A percentile compares a stretch with the other conserved stretches of the same genome.
phyloP scores from a whole-genome alignment of 2,329 filamentous ascomycete genomes.

The Cladosporium sp. region DNA sequence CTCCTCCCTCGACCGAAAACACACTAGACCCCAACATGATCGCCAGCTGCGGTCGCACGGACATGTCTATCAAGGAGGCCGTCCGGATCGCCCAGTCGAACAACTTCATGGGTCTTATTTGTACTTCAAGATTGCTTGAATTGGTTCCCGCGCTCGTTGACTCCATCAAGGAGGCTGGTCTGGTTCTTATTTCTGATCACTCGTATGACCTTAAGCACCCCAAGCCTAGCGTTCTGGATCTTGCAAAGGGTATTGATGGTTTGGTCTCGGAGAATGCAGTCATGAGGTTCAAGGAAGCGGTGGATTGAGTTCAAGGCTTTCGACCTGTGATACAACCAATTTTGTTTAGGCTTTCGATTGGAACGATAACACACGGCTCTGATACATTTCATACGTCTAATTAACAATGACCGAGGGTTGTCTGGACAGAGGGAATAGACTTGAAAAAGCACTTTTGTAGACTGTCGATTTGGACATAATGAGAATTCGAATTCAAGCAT shows the following conservation, averaged over 20 bases:
- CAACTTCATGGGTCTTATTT: constrained; percentile 97
- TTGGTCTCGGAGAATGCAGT: constrained; percentile 81
- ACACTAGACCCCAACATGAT: constrained; percentile 31
- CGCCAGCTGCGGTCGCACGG: constrained; percentile 63
- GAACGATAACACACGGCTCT: too few relatives aligned
- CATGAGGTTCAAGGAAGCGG: constrained; percentile 86
- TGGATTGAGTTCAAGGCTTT: constrained; percentile 41
- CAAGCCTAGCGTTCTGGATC: constrained; percentile 48
- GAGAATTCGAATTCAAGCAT: background rate
- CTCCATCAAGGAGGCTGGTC: constrained; percentile 87
- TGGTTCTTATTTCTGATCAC: constrained; percentile 87
- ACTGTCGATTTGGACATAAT: background rate
- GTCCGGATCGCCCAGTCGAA: constrained; percentile 91
- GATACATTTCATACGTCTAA: too few relatives aligned
- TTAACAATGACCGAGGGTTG: too few relatives aligned
- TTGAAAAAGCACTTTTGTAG: background rate
- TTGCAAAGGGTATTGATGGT: constrained; percentile 82
- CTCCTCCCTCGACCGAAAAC: constrained; percentile 14
- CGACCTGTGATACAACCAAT: too few relatives aligned
- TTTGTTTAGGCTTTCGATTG: too few relatives aligned
- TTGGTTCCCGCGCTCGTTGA: constrained; percentile 90
- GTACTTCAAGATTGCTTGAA: constrained; percentile 79
- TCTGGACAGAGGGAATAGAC: background rate
- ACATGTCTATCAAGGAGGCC: constrained; percentile 88
- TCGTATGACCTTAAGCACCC: constrained; percentile 37